A percentile compares a stretch with the other conserved stretches of the same genome.
phyloP scores from a whole-genome alignment of 2,329 filamentous ascomycete genomes.

The Alternaria novae-zelandiae region DNA sequence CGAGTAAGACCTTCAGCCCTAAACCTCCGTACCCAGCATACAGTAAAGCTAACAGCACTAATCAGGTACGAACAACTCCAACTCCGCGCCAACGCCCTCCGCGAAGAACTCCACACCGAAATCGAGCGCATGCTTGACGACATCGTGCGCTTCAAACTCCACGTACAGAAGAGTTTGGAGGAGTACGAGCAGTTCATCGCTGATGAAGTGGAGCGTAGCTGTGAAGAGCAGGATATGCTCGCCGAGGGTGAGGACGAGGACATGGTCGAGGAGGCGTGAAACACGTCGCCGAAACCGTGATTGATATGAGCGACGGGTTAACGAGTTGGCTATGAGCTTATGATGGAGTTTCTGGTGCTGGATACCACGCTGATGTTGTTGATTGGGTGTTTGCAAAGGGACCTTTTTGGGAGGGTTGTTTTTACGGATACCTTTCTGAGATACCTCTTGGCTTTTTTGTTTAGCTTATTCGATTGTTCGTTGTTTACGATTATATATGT shows the following conservation, averaged over 20 bases:
- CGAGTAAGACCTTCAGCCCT: conserved; percentile 70
- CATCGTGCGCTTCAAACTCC: conserved; percentile 98
- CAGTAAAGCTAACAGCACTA: too few species aligned
- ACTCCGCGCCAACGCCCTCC: conserved; percentile 79
- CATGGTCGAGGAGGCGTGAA: conserved; percentile 4
- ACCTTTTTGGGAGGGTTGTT: background rate
- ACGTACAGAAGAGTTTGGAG: conserved; percentile 89
- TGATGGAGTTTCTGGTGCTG: conserved; percentile 1
- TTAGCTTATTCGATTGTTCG: background rate
- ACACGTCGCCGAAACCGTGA: background rate
- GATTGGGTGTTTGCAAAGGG: background rate
- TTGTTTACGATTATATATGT: conserved; percentile 2
- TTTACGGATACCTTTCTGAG: conserved; percentile 7
- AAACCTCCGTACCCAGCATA: too few species aligned
- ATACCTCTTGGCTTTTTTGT: conserved; percentile 7
- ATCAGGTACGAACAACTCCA: conserved; percentile 93
- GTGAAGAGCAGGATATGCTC: conserved; percentile 56
- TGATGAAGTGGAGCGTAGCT: conserved; percentile 80
- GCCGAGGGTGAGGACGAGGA: conserved; percentile 33
- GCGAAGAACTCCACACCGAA: conserved; percentile 98
- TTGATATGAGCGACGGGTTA: background rate
- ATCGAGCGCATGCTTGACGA: conserved; percentile 96
- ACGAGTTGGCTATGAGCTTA: conserved; percentile 2
- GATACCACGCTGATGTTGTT: background rate
- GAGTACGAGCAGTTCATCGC: conserved; percentile 94